Base-by-base conservation (phyloP, 768 basidiomycete species). In the Pleurotus cornucopiae region DNA sequence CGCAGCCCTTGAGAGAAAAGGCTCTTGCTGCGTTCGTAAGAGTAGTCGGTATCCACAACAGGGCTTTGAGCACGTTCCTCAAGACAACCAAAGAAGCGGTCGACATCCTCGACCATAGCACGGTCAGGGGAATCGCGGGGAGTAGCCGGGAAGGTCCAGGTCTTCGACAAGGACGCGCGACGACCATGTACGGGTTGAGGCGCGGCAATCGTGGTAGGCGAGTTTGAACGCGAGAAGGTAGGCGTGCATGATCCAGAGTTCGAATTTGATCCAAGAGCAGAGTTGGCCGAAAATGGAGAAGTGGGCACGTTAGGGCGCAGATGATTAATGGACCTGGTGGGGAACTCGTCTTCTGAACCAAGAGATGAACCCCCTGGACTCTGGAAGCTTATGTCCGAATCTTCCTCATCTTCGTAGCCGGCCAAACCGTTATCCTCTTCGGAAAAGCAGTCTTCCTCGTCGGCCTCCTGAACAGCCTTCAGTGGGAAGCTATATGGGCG, bases 71-170 rank as follows among this genome's bases (percentile, higher is more conserved):
- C 69, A 25, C 62, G 66, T 38, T 78, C 76, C 60, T 81, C 79
- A 39, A 82, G 70, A 58, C 89, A 92, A 43, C 81, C 84, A 62
- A 92, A 92, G 77, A 92, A 92, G 34, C 76, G 78, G 65, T 92
- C 90, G 6, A 88, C 73, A n/a, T 84, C 80, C 16, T 81, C 76
- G 14, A 62, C 60, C 45, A 65, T 68, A 67, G 1, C 58, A 23
- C 53, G 38, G 21, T 63, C 30, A 9, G 62, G 63, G 34, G 60
- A 40, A 18, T 68, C 74, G 54, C 60, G 73, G 2, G 82, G 41
- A 11, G 41, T 44, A 4, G 41, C 20, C 6, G 41, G 82, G 68
- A 90, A 91, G 0, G 85, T 83, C 88, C 88, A 90, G 0, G 75
- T 75, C 69, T 81, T 84, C n/a, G 82, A 81, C 20, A 89, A 74